A percentile compares a stretch with the other conserved stretches of the same genome.
Conservation (phyloP, 164 flowering plant species). For the Berberis vulgaris region DNA sequence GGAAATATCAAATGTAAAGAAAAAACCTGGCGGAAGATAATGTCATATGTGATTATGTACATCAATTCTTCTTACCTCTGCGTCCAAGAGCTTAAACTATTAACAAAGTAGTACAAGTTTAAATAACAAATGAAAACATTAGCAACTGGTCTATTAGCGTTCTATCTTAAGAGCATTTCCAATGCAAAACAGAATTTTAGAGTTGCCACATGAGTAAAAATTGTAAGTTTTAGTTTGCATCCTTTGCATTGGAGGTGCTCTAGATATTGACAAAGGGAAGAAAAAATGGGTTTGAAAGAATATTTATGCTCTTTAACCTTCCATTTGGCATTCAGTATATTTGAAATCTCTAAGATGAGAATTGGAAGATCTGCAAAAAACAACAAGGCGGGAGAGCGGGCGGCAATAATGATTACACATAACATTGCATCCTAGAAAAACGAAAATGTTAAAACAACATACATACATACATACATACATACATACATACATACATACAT, state of each 20-base stretch:
- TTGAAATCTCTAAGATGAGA: constrained; percentile 44
- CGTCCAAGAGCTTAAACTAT: constrained; percentile 2
- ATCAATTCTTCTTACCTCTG: constrained; percentile 77
- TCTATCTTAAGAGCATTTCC: no score
- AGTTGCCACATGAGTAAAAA: no score
- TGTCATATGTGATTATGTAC: constrained; percentile 58
- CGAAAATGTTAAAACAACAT: background rate
- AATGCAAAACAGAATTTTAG: no score
- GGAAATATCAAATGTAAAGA: background rate
- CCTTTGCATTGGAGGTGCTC: no score
- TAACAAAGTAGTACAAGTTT: no score
- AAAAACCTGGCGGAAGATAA: constrained; percentile 78
- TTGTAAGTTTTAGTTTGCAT: no score
- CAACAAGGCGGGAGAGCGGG: background rate
- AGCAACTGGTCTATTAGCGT: no score
- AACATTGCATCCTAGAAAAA: background rate
- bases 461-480: constrained; percentile 32
- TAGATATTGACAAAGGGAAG: background rate
- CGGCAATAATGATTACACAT: background rate
- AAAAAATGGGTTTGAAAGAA: background rate
- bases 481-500: no score
- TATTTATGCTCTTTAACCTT: constrained; percentile 37
- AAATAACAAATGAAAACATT: no score
- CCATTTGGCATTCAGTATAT: constrained; percentile 60
- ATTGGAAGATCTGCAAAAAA: constrained; percentile 45